A percentile compares a stretch with the other conserved stretches of the same genome.
Evolutionary conservation across 495 filamentous ascomycete species (phyloP).

Genomic region (Stereocaulon alpinum): DNA sequence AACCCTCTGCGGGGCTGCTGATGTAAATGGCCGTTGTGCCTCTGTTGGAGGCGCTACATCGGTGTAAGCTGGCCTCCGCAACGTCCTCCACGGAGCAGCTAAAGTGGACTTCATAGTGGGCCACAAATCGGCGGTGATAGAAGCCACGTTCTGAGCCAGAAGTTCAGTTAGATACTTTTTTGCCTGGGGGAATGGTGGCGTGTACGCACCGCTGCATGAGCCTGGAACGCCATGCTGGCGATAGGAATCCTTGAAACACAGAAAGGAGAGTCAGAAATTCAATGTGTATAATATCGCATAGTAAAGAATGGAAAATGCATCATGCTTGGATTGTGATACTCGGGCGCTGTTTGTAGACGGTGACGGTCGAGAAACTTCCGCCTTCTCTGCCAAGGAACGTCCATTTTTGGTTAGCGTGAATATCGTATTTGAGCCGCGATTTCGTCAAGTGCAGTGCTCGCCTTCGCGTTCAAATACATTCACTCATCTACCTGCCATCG

Average conservation of each 20-base stretch:
- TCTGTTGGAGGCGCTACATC: neutral
- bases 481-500: too few relatives aligned
- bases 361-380: conserved; percentile 9
- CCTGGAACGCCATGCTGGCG: conserved; percentile 41
- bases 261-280: neutral
- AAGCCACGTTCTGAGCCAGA: conserved; percentile 28
- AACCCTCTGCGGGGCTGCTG: neutral
- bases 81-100: conserved; percentile 29
- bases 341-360: neutral
- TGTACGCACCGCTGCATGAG: conserved; percentile 34
- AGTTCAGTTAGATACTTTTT: conserved; percentile 15
- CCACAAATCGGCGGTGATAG: conserved; percentile 36
- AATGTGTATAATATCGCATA: neutral
- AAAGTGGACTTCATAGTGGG: conserved; percentile 36
- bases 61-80: conserved; percentile 15
- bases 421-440: too few relatives aligned
- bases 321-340: neutral
- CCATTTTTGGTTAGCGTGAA: too few relatives aligned
- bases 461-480: too few relatives aligned
- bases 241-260: neutral
- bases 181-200: conserved; percentile 11
- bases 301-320: conserved; percentile 1
- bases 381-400: neutral
- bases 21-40: conserved; percentile 5
- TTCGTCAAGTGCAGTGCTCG: too few relatives aligned